Conservation (phyloP, 2,329 filamentous ascomycete genomes). For the Sarocladium brachiariae region DNA sequence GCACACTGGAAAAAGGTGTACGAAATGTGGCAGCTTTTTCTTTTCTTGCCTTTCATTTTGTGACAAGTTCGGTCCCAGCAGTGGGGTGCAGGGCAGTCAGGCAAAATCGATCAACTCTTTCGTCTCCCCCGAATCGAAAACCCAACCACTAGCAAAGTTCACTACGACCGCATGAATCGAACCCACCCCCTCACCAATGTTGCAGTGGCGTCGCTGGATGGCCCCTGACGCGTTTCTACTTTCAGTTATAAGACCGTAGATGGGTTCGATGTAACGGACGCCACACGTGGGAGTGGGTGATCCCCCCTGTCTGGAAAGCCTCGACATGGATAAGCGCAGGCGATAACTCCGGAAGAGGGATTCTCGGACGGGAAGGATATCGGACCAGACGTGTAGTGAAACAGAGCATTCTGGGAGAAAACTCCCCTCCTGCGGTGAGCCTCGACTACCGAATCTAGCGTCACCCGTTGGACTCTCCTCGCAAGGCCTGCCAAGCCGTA, state of each 20-base stretch:
- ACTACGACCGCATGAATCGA: too few relatives aligned
- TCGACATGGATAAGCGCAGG: not conserved
- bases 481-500: too few relatives aligned
- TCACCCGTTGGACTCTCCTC: too few relatives aligned
- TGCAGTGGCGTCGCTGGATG: not conserved
- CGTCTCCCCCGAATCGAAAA: too few relatives aligned
- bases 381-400: not conserved
- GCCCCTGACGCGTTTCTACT: not conserved
- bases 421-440: not conserved
- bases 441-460: not conserved
- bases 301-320: not conserved
- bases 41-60: too few relatives aligned
- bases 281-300: not conserved
- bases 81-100: too few relatives aligned
- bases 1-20: too few relatives aligned
- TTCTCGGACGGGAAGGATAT: constrained; percentile 3
- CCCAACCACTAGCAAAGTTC: too few relatives aligned
- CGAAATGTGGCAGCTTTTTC: too few relatives aligned
- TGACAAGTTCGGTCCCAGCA: too few relatives aligned
- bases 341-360: not conserved
- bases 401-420: not conserved
- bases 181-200: not conserved
- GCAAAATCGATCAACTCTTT: too few relatives aligned
- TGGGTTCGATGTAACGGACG: not conserved
- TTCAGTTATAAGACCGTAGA: not conserved